Evolutionary conservation across 306 rosid genomes (phyloP).

Genomic region (Cucumis sativus): DNA sequence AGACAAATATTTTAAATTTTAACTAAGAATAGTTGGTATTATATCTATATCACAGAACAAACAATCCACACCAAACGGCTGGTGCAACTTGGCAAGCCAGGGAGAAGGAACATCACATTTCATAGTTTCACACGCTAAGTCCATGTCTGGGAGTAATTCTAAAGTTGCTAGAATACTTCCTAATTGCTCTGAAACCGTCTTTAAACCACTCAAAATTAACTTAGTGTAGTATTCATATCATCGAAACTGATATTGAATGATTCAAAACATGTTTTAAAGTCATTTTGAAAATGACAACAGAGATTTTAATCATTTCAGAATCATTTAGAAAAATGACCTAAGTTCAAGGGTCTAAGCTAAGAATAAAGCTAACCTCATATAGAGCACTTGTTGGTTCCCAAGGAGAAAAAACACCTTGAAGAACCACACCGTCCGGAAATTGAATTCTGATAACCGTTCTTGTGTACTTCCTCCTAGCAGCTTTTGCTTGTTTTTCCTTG

Average conservation of each 20-base stretch:
- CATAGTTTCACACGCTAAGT: too few relatives aligned
- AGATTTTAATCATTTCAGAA: too few relatives aligned
- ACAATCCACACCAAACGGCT: not conserved
- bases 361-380: slow-evolving; percentile 52
- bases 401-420: slow-evolving; percentile 78
- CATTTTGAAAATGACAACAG: too few relatives aligned
- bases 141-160: too few relatives aligned
- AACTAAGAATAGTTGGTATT: not conserved
- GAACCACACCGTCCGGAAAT: slow-evolving; percentile 91
- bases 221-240: too few relatives aligned
- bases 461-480: slow-evolving; percentile 47
- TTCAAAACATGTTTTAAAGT: too few relatives aligned
- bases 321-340: too few relatives aligned
- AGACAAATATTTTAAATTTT: not conserved
- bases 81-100: not conserved
- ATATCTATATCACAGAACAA: not conserved
- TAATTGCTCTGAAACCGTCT: too few relatives aligned
- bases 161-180: too few relatives aligned
- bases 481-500: slow-evolving; percentile 87
- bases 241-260: too few relatives aligned
- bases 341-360: not conserved
- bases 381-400: slow-evolving; percentile 62
- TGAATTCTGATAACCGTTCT: slow-evolving; percentile 67
- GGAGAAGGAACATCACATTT: not conserved
- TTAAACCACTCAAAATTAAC: too few relatives aligned